These are phyloP conservation scores for Graphium sp. DNA, from an alignment of 2,329 filamentous ascomycete genomes.

Conservation along the genomic window DNA sequence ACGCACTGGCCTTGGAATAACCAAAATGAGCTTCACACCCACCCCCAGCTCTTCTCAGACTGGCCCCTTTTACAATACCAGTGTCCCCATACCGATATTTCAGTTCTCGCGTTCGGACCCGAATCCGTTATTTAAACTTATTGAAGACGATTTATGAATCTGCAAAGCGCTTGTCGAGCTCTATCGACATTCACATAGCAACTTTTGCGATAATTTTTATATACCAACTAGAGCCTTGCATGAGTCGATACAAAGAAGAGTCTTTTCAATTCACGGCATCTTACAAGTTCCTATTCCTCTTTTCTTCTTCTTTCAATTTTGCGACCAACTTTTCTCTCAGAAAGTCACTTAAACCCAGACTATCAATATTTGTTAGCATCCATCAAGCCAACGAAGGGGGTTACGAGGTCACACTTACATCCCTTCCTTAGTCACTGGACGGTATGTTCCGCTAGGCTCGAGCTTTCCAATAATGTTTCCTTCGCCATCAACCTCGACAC, in stretches of 20 bases:
- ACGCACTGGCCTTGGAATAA: slow-evolving; percentile 23
- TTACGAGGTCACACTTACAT: slow-evolving; percentile 32
- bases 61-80: slow-evolving; percentile 48
- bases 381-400: not conserved
- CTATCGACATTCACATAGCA: too few species aligned
- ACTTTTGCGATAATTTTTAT: too few species aligned
- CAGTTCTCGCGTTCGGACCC: too few species aligned
- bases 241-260: too few species aligned
- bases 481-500: slow-evolving; percentile 41
- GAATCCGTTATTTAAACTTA: too few species aligned
- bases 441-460: slow-evolving; percentile 44
- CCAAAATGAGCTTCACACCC: slow-evolving; percentile 23
- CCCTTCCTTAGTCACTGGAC: slow-evolving; percentile 47
- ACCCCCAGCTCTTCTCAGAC: slow-evolving; percentile 25
- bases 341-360: slow-evolving; percentile 35
- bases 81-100: slow-evolving; percentile 43
- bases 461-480: slow-evolving; percentile 42
- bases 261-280: too few species aligned
- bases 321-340: slow-evolving; percentile 32
- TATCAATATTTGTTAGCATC: slow-evolving; percentile 14
- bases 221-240: too few species aligned
- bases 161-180: too few species aligned
- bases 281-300: too few species aligned
- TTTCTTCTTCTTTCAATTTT: slow-evolving; percentile 29
- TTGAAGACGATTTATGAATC: too few species aligned